Conservation (phyloP, 2,329 filamentous ascomycete genomes). For the Fusarium albosuccineum region DNA sequence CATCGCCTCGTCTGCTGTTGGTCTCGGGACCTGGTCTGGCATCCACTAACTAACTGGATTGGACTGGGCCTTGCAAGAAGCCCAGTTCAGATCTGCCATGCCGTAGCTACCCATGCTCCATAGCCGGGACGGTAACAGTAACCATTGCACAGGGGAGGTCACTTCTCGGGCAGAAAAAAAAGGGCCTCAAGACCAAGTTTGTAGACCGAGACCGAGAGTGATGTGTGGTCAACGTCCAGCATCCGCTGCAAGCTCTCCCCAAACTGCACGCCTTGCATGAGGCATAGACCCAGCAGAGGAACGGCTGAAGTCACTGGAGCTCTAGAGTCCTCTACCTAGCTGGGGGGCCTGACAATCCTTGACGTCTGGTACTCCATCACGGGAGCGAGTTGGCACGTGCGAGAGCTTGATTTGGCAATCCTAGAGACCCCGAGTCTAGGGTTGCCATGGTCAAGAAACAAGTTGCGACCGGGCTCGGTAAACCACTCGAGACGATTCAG, state of each 20-base stretch:
- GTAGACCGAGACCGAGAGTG: constrained; percentile 1
- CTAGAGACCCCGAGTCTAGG: constrained; percentile 13
- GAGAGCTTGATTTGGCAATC: constrained; percentile 33
- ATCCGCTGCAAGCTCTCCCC: constrained; percentile 14
- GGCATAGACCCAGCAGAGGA: constrained; percentile 1
- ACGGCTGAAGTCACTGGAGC: background rate
- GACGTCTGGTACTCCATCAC: constrained; percentile 23
- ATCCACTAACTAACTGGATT: constrained; percentile 3
- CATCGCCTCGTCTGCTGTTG: constrained; percentile 17
- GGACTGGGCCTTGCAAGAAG: constrained; percentile 3
- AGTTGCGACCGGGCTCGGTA: constrained; percentile 26
- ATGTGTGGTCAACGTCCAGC: background rate
- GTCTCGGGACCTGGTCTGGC: constrained; percentile 28
- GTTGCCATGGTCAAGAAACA: constrained; percentile 18
- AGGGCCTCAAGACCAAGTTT: background rate
- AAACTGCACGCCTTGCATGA: background rate
- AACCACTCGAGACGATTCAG: constrained; percentile 11
- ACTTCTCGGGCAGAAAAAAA: background rate
- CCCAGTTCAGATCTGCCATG: constrained; percentile 22
- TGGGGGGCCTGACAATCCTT: constrained; percentile 19
- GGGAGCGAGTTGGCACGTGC: constrained; percentile 41
- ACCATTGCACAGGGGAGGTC: background rate
- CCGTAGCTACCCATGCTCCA: too few relatives aligned
- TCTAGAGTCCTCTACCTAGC: background rate
- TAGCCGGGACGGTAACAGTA: too few relatives aligned